Evolutionary conservation across 2,329 filamentous ascomycete species (phyloP), one percentile per base, ranked within the genome.

Genomic region (Tolypocladium endophyticum): DNA sequence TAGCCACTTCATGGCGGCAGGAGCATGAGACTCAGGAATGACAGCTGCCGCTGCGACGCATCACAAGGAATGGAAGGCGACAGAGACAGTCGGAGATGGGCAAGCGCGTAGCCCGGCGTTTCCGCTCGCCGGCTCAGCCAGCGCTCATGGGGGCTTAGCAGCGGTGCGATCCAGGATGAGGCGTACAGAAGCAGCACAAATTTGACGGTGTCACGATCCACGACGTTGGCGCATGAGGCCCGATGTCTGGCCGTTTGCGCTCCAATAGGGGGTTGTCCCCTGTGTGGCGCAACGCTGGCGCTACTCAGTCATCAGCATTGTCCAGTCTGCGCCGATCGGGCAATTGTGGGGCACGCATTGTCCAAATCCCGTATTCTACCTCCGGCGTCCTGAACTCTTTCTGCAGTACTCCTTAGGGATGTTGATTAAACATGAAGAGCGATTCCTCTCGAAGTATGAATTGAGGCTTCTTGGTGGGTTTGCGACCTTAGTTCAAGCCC

Each of bases 1-100:
- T 36, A 63, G 58, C 56, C 61, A 60, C 57, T 63, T 61, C 63
- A 63, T 63, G 52, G 30, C 58, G 60, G 57, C 57, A 61, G 56
- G 57, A 38, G 58, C 53, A 33, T 57, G 28, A 30, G 56, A 50
- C 39, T 39, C 55, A 25, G 33, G 23, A 14, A 7, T 9, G 35
- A 23, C 35, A 14, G n/a, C n/a, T 28, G 41, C 41, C 23, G 35
- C n/a, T 8, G 35, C n/a, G 25, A 18, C 55, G 38, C 55, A 41
- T 56, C 18, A 56, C 23, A 33, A n/a, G 38, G 38, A 43, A 56
- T 35, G 33, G 33, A 36, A 36, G 35, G 35, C 35, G 38, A 36
- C 38, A 38, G 23, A 11, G 38, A 30, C 1, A 18, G 38, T 23
- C 2, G 50, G n/a, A 11, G 30, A 20, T 33, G 47, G 28, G 7